Evolutionary conservation across 192 early-diverging fungal species (phyloP).

Genomic region (Coemansia sp.): DNA sequence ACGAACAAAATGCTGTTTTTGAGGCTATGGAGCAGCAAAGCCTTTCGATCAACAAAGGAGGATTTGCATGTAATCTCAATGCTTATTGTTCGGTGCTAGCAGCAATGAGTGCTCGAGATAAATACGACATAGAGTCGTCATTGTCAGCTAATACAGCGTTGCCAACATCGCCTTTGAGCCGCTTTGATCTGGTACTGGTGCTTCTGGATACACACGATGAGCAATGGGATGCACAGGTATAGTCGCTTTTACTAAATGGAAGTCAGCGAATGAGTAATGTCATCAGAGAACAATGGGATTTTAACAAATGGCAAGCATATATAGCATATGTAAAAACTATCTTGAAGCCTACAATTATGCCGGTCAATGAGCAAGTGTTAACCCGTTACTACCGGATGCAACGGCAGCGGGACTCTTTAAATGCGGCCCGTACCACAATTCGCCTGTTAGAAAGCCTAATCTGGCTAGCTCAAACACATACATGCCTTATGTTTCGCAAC

Average conservation of each 20-base stretch:
- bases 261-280: neutral
- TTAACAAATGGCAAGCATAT: slow-evolving; percentile 69
- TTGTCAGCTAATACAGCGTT: slow-evolving; percentile 68
- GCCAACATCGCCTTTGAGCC: slow-evolving; percentile 62
- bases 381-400: slow-evolving; percentile 71
- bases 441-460: slow-evolving; percentile 63
- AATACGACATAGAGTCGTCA: slow-evolving; percentile 61
- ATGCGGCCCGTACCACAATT: slow-evolving; percentile 72
- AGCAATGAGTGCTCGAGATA: slow-evolving; percentile 73
- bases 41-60: slow-evolving; percentile 72
- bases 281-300: slow-evolving; percentile 56
- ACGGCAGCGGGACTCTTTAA: slow-evolving; percentile 60
- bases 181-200: slow-evolving; percentile 73
- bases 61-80: slow-evolving; percentile 76
- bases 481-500: slow-evolving; percentile 61
- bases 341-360: slow-evolving; percentile 57
- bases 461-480: slow-evolving; percentile 63
- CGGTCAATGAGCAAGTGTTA: slow-evolving; percentile 62
- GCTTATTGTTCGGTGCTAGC: slow-evolving; percentile 75
- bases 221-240: slow-evolving; percentile 64
- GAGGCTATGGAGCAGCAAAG: slow-evolving; percentile 88
- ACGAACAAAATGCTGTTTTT: slow-evolving; percentile 69
- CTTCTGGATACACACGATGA: slow-evolving; percentile 64
- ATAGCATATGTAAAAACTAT: slow-evolving; percentile 58
- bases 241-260: slow-evolving; percentile 44